Base-by-base conservation (phyloP, 202 grass and related monocot genomes). In the Bolboschoenoplectus hybrid region DNA sequence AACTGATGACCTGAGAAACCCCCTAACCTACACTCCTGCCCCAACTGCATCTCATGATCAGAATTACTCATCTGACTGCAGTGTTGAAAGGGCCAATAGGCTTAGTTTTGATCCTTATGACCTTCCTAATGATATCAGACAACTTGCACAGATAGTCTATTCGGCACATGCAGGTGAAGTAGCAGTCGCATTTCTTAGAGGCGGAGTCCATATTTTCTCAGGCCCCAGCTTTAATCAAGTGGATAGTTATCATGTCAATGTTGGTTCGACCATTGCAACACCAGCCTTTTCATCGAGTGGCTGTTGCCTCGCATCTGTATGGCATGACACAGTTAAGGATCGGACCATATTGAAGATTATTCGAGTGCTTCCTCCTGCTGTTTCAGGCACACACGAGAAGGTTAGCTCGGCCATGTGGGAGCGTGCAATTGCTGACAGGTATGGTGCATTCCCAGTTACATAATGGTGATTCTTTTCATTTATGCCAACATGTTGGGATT, bases 91-190 rank as follows among this genome's bases (percentile, higher is more conserved):
- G 79, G 87, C 92, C 20, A 94, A 89, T 77, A 94, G 97, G 76
- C 89, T 99, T 73, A 99, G 88, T 80, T 96, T 99, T 89, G 97
- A 94, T 76, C 97, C 97, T 58, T 97, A 99, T 72, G 97, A 99
- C 89, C 90, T 99, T 67, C 97, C 93, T 40, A 99, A 92, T 91
- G 97, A 99, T 91, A 85, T 96, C 67, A 96, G 97, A 90, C 93
- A 97, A 36, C 83, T 99, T 84, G 97, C 93, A 16, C 97, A 97
- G 90, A 97, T 99, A 85, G 89, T 99, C 76, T 99, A 99, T 90
- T 91, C 91, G 85, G 93, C 92, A 83, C 93, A 99, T 82, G 97
- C 92, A 67, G 90, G 93, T 85, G 97, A 99, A 84, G 90, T 99
- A 89, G 90, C 97, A 62, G 93, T 99, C 75, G 93, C 93, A 9